A percentile compares a stretch with the other conserved stretches of the same genome.
These are phyloP conservation scores for Hibiscus trionum DNA, from an alignment of 345 rosid species.

Conservation along the genomic window DNA sequence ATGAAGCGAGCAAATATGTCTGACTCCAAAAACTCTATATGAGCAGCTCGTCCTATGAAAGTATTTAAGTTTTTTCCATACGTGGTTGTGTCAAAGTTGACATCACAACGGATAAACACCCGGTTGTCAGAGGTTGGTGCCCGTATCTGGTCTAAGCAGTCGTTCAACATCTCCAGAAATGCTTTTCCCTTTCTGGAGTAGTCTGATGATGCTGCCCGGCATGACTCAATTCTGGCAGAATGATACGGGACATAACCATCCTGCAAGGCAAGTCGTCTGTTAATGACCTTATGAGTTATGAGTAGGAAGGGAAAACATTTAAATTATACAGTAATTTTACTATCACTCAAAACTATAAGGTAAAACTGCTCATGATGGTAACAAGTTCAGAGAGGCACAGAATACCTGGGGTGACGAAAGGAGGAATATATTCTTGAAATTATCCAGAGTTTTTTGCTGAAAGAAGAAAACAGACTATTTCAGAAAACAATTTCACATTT, in stretches of 20 bases:
- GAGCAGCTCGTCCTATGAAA: conserved; percentile 89
- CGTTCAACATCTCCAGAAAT: conserved; percentile 85
- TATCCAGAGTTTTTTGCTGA: conserved; percentile 85
- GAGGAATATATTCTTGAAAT: conserved; percentile 64
- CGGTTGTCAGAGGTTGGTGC: conserved; percentile 55
- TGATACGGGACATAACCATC: conserved; percentile 98
- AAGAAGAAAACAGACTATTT: conserved; percentile 21
- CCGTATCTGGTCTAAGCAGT: conserved; percentile 88
- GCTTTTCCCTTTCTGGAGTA: conserved; percentile 64
- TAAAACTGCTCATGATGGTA: background rate
- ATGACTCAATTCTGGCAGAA: conserved; percentile 83
- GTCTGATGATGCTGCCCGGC: conserved; percentile 75
- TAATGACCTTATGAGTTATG: background rate
- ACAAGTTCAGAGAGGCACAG: background rate
- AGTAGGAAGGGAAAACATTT: background rate
- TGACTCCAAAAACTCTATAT: conserved; percentile 85
- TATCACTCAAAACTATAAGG: background rate
- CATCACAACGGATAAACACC: conserved; percentile 87
- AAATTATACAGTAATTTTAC: background rate
- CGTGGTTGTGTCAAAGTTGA: conserved; percentile 68
- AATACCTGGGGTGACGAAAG: conserved; percentile 90
- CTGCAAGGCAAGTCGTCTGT: conserved; percentile 27
- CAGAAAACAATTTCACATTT: conserved; percentile 3
- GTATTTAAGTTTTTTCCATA: conserved; percentile 79
- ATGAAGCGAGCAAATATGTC: conserved; percentile 76